Conservation (phyloP, 1,139 yeast species). For the Spathaspora sp. region DNA sequence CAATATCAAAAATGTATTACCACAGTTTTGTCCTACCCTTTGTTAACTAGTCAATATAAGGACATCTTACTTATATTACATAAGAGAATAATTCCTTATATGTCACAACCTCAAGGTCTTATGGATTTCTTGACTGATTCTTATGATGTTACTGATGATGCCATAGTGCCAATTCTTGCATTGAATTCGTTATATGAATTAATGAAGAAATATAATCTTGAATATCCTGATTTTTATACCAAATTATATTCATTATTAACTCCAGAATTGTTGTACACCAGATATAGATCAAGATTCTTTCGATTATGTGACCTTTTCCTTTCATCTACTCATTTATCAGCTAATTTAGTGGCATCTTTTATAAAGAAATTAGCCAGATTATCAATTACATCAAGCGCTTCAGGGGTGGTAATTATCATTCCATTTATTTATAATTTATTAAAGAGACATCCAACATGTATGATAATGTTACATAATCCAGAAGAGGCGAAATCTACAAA, state of each 20-base stretch:
- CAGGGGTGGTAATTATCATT: conserved; percentile 81
- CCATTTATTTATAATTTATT: conserved; percentile 91
- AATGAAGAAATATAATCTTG: conserved; percentile 80
- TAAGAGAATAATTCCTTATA: conserved; percentile 78
- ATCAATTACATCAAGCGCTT: conserved; percentile 78
- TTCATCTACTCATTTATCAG: conserved; percentile 84
- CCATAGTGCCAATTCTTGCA: conserved; percentile 74
- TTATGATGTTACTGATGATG: conserved; percentile 61
- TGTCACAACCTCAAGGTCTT: conserved; percentile 75
- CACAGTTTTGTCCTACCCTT: conserved; percentile 48
- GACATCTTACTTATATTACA: conserved; percentile 69
- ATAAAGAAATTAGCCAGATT: conserved; percentile 79
- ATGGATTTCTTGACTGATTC: conserved; percentile 95
- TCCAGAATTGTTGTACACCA: conserved; percentile 70
- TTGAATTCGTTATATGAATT: conserved; percentile 85
- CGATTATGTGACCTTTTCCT: conserved; percentile 83
- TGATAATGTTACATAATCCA: conserved; percentile 75
- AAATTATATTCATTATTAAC: conserved; percentile 81
- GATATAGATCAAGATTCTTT: conserved; percentile 83
- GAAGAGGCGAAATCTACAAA: conserved; percentile 19
- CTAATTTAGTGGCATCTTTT: conserved; percentile 82
- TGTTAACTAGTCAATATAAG: conserved; percentile 64
- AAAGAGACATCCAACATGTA: conserved; percentile 90
- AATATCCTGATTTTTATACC: conserved; percentile 85
- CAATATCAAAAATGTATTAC: conserved; percentile 74